A percentile compares a stretch with the other conserved stretches of the same genome.
Evolutionary conservation across 805 yeast genomes (phyloP).

Genomic region (Scheffersomyces coipomensis): DNA sequence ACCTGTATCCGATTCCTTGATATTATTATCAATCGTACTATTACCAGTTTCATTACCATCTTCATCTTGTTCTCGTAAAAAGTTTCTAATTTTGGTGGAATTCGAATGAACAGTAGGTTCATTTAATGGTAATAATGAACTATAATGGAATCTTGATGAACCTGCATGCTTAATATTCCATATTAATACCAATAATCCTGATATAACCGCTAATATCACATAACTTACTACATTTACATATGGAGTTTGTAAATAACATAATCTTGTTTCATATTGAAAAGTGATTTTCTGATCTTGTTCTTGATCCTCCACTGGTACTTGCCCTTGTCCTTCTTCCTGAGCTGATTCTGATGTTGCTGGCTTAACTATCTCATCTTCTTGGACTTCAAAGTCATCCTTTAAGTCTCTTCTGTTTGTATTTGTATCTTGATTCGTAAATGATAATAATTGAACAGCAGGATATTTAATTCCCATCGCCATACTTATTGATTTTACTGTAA

Average conservation of each 20-base stretch:
- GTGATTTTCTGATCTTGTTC: too few species aligned
- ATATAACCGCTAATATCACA: conserved; percentile 30
- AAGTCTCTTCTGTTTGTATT: conserved; percentile 1
- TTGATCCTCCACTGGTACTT: too few species aligned
- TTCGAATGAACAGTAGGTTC: conserved; percentile 9
- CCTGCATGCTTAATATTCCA: conserved; percentile 27
- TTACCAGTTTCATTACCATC: conserved; percentile 1
- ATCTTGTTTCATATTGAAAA: conserved; percentile 31
- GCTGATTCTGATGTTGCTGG: too few species aligned
- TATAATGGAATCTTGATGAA: conserved; percentile 22
- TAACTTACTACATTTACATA: conserved; percentile 40
- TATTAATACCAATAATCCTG: conserved; percentile 24
- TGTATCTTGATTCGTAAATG: conserved; percentile 13
- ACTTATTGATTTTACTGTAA: conserved; percentile 38
- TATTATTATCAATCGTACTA: background rate
- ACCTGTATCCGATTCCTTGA: background rate
- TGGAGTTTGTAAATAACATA: conserved; percentile 49
- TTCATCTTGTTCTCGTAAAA: conserved; percentile 29
- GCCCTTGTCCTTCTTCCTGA: conserved; percentile 3
- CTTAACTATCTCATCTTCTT: too few species aligned
- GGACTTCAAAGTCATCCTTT: too few species aligned
- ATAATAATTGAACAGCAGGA: conserved; percentile 42
- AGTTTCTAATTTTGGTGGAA: conserved; percentile 24
- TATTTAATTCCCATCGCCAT: conserved; percentile 41
- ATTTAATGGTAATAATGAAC: conserved; percentile 18